A percentile compares a stretch with the other conserved stretches of the same genome.
These are phyloP conservation scores for Protea cynaroides DNA, from an alignment of 164 flowering plant species.

Conservation along the genomic window DNA sequence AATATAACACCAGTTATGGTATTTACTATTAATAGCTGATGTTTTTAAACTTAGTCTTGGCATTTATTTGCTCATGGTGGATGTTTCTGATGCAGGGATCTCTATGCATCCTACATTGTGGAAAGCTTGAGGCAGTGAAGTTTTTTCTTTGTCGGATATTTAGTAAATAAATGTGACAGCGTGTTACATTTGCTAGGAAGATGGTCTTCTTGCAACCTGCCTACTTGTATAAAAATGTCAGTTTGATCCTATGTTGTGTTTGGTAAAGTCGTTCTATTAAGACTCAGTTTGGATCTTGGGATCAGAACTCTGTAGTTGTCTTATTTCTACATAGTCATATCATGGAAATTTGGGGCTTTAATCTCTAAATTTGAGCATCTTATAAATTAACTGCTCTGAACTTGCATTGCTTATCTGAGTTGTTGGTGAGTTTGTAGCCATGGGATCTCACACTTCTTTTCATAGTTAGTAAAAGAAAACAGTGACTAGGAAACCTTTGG, in stretches of 20 bases:
- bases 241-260: neutral
- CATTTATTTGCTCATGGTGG: neutral
- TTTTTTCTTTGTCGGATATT: neutral
- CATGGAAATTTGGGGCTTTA: too few species aligned
- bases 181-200: neutral
- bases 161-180: too few species aligned
- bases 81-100: conserved; percentile 52
- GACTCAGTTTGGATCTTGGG: neutral
- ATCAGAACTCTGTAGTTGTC: neutral
- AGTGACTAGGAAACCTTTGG: too few species aligned
- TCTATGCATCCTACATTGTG: conserved; percentile 76
- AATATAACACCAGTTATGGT: neutral
- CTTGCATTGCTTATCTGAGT: too few species aligned
- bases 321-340: too few species aligned
- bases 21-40: neutral
- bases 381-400: too few species aligned
- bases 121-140: conserved; percentile 74
- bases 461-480: too few species aligned
- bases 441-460: too few species aligned
- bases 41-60: neutral
- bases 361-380: too few species aligned
- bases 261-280: neutral
- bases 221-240: neutral
- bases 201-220: neutral
- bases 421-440: too few species aligned